Evolutionary conservation across 768 basidiomycete genomes (phyloP).

Genomic region (Pluteus cervinus): DNA sequence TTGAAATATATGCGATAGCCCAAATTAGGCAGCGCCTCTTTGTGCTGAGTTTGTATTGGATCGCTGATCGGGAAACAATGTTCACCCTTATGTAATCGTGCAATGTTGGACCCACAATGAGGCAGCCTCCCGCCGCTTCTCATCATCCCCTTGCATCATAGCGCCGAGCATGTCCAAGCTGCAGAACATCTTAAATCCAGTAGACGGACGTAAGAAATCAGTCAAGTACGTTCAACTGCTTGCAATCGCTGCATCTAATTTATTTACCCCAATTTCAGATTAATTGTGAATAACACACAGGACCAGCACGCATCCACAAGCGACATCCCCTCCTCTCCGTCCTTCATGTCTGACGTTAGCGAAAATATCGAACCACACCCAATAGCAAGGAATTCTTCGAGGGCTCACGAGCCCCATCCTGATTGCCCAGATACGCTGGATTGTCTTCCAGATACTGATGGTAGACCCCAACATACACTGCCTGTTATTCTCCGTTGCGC

Average conservation of each 20-base stretch:
- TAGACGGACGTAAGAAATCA: constrained; percentile 28
- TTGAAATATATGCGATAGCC: too few species aligned
- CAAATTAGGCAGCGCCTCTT: too few species aligned
- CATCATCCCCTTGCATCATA: too few species aligned
- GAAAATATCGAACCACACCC: constrained; percentile 22
- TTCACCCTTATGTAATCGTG: too few species aligned
- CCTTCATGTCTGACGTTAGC: constrained; percentile 26
- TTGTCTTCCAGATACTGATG: constrained; percentile 75
- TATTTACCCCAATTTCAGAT: too few species aligned
- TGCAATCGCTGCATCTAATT: too few species aligned
- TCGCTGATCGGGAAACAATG: too few species aligned
- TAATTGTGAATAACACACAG: constrained; percentile 12
- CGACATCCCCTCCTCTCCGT: constrained; percentile 28
- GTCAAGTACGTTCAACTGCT: constrained; percentile 32
- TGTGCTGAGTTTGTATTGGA: too few species aligned
- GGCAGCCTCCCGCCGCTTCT: too few species aligned
- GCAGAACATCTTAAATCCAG: constrained; percentile 51
- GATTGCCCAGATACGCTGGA: constrained; percentile 74
- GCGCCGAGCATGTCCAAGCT: constrained; percentile 45
- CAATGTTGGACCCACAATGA: too few species aligned
- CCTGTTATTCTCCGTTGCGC: constrained; percentile 83
- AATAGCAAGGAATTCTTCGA: constrained; percentile 11
- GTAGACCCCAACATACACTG: constrained; percentile 76
- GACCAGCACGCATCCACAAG: constrained; percentile 17
- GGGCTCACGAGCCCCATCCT: constrained; percentile 53